Base-by-base conservation (phyloP, 371 early-diverging fungal species). In the Basidiobolus heterosporus region DNA sequence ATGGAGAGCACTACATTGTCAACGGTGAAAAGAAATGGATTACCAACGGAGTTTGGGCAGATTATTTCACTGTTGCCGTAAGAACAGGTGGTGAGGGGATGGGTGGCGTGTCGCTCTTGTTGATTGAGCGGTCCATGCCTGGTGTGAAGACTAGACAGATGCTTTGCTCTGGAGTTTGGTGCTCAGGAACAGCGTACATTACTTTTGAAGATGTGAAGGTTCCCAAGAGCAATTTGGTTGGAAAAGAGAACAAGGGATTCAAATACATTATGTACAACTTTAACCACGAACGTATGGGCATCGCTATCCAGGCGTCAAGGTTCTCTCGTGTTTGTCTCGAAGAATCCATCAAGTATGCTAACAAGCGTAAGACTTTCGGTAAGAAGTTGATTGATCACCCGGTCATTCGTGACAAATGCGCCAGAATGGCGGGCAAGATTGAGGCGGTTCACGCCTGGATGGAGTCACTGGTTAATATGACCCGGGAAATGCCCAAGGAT, bases 1-100 rank as follows among this genome's bases (percentile, higher is more conserved):
- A 86, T 57, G 83, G 81, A 5, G 60, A 75, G 54, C 57, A 74
- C 48, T 87, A 71, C 59, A 65, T 90, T 35, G 64, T 85, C 38
- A 85, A 85, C 49, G 85, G 87, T 41, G 86, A 86, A 59, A 89
- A 89, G 73, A 86, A 86, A 61, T 82, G 80, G 75, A 78, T 78
- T 44, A 88, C 91, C 49, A 85, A 86, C 57, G 91, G 91, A 47
- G 75, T 74, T 0, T 86, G 76, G 61, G 84, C 88, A 13, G 82
- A 88, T 43, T 79, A 65, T 54, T 76, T 75, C 51, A 73, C 74
- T 0, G 62, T 64, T 24, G 82, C 76, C 38, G 83, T 70, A 37
- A 67, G 78, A 45, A 90, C 88, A 2, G 88, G 87, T 36, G 80
- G 72, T 19, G 65, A 65, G 9, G 88, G 89, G n/a, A 86, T 86